A percentile compares a stretch with the other conserved stretches of the same genome.
Evolutionary conservation across 2,329 filamentous ascomycete genomes (phyloP).

Genomic region (Paecilomyces sp.): DNA sequence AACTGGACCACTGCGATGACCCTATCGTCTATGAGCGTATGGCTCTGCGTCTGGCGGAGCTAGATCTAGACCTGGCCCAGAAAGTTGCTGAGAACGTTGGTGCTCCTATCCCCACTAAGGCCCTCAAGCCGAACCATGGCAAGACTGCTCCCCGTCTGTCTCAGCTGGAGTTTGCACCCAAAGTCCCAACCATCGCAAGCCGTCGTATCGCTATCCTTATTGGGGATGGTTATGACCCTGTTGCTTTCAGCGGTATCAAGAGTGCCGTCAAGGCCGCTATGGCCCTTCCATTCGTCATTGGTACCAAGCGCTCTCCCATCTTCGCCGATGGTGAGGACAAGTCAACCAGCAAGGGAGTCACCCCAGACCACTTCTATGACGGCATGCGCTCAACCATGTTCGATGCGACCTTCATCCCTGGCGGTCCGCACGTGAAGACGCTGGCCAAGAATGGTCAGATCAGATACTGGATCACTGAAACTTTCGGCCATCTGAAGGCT

Average conservation of each 20-base stretch:
- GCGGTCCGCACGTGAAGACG: conserved; percentile 50
- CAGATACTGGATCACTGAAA: conserved; percentile 69
- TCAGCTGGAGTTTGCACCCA: conserved; percentile 63
- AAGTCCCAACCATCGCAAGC: conserved; percentile 58
- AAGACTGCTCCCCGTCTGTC: conserved; percentile 59
- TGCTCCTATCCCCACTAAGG: conserved; percentile 48
- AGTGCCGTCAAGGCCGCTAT: conserved; percentile 54
- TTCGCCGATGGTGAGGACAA: conserved; percentile 52
- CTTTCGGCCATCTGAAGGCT: conserved; percentile 74
- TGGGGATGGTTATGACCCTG: conserved; percentile 37
- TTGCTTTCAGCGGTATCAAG: conserved; percentile 59
- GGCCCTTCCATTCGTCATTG: conserved; percentile 64
- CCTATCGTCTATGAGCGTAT: conserved; percentile 67
- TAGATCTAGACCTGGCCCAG: conserved; percentile 63
- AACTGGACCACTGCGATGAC: conserved; percentile 77
- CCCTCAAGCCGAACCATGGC: conserved; percentile 54
- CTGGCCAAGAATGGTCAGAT: conserved; percentile 65
- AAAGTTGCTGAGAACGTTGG: conserved; percentile 65
- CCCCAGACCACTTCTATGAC: conserved; percentile 71
- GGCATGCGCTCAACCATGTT: conserved; percentile 71
- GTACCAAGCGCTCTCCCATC: conserved; percentile 58
- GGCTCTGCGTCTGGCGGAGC: conserved; percentile 60
- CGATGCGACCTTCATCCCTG: conserved; percentile 69
- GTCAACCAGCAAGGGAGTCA: conserved; percentile 27
- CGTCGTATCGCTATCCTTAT: conserved; percentile 56